phyloP scores from a whole-genome alignment of 2,329 filamentous ascomycete genomes.

The Trichoderma pleuroti region DNA sequence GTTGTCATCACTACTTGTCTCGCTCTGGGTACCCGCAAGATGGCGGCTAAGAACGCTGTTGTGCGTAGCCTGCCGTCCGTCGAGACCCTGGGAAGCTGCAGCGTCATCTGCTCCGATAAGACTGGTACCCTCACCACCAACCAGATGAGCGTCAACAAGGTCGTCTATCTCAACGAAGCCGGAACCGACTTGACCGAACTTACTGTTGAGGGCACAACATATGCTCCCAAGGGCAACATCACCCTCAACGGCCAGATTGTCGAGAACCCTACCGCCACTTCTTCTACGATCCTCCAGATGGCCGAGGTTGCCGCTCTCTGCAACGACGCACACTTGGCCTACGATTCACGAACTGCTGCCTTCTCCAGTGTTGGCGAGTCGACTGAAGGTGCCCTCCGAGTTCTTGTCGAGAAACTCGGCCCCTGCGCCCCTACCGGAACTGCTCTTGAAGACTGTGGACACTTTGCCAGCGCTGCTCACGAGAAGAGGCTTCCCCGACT shows the following conservation, averaged over 20 bases:
- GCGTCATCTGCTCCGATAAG: conserved; percentile 99
- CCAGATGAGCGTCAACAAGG: conserved; percentile 96
- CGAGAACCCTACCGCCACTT: conserved; percentile 65
- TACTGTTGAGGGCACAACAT: conserved; percentile 88
- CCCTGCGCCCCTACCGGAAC: conserved; percentile 62
- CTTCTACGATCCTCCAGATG: conserved; percentile 76
- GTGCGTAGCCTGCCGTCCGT: conserved; percentile 95
- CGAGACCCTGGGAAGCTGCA: conserved; percentile 97
- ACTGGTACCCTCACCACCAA: conserved; percentile 97
- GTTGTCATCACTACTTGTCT: conserved; percentile 99
- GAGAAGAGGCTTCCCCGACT: conserved; percentile 71
- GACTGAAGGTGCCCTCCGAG: conserved; percentile 88
- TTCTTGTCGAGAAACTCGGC: conserved; percentile 90
- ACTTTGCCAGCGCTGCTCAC: conserved; percentile 81
- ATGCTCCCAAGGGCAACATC: conserved; percentile 77
- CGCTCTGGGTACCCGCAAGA: conserved; percentile 92
- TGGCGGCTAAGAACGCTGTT: conserved; percentile 97
- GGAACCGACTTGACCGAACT: conserved; percentile 78
- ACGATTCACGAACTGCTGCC: conserved; percentile 69
- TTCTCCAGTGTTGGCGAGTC: conserved; percentile 89
- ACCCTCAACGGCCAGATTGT: conserved; percentile 64
- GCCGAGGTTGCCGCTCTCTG: conserved; percentile 70
- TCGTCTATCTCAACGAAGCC: conserved; percentile 75
- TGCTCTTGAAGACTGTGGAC: conserved; percentile 61
- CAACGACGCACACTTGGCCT: conserved; percentile 81